Base-by-base conservation (phyloP, 306 rosid species). In the Myrica gale region DNA sequence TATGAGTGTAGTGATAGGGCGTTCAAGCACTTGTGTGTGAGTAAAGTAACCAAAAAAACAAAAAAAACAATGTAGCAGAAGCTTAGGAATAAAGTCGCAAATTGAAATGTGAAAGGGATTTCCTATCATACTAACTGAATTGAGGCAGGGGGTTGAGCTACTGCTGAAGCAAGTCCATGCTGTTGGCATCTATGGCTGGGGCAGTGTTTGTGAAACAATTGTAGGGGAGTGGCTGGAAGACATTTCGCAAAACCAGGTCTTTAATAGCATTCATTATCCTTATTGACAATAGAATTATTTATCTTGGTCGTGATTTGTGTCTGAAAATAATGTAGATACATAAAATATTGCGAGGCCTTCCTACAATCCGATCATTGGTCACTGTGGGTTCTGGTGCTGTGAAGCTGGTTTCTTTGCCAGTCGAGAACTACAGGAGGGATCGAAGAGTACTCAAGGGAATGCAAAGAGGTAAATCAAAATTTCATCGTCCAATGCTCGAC, bases 131-230 rank as follows among this genome's bases (percentile, higher is more conserved):
- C 39, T 79, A 54, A 69, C 61, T 69, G 79, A 54, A 82, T 78
- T 82, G 68, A 51, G 61, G 78, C 89, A 95, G 99, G 99, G 97
- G 16, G 83, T 95, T 48, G 99, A 92, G 89, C 89, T 95, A 70
- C 89, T 84, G 74, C 97, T 95, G 74, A 95, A 90, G 87, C 92
- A 88, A 76, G 96, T 92, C 69, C 92, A 89, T 77, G 89, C 92
- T 13, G 86, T 89, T 87, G 99, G 99, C 56, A 82, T 90, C 68
- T 95, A 92, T 76, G 99, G 99, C 71, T 95, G 99, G 99, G 93
- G 84, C 69, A 89, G 89, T 84, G 99, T 90, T 61, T 78, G 97
- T 76, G 99, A 92, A 86, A 87, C 96, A 61, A 50, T 89, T 79
- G 2, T 86, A 68, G 97, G 97, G 79, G 97, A 95, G 85, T 95